These are phyloP conservation scores for Podospora bellae-mahoneyi DNA, from an alignment of 495 filamentous ascomycete genomes.

Conservation along the genomic window DNA sequence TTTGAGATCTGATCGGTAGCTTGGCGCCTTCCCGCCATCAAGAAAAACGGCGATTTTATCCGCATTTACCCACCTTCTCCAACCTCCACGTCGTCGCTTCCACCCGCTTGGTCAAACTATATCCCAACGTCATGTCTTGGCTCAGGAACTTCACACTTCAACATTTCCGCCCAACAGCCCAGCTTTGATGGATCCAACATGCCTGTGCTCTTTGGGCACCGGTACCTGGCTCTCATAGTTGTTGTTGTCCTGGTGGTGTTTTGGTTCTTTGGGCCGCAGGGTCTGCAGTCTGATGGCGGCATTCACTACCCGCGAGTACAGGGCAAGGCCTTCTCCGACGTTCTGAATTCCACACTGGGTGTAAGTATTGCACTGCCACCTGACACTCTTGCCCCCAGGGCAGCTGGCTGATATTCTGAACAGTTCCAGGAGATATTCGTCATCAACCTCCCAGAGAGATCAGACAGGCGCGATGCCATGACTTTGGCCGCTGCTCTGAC, in stretches of 20 bases:
- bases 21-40: neutral
- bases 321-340: conserved; percentile 9
- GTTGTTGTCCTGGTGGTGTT: neutral
- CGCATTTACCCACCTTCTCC: conserved; percentile 15
- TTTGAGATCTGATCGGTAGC: neutral
- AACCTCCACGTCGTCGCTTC: conserved; percentile 11
- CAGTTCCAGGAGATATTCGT: conserved; percentile 62
- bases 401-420: neutral
- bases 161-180: neutral
- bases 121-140: conserved; percentile 1
- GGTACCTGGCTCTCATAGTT: conserved; percentile 14
- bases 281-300: neutral
- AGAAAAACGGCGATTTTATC: conserved; percentile 8
- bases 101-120: neutral
- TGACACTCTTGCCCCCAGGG: neutral
- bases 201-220: conserved; percentile 22
- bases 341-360: conserved; percentile 34
- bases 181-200: conserved; percentile 13
- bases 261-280: conserved; percentile 4
- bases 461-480: conserved; percentile 62
- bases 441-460: conserved; percentile 57
- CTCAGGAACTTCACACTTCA: neutral
- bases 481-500: conserved; percentile 50
- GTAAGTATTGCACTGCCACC: conserved; percentile 19
- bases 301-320: conserved; percentile 12